Evolutionary conservation across 441 rosid genomes (phyloP), one percentile per base, ranked within the genome.

Genomic region (Gossypium aridum): DNA sequence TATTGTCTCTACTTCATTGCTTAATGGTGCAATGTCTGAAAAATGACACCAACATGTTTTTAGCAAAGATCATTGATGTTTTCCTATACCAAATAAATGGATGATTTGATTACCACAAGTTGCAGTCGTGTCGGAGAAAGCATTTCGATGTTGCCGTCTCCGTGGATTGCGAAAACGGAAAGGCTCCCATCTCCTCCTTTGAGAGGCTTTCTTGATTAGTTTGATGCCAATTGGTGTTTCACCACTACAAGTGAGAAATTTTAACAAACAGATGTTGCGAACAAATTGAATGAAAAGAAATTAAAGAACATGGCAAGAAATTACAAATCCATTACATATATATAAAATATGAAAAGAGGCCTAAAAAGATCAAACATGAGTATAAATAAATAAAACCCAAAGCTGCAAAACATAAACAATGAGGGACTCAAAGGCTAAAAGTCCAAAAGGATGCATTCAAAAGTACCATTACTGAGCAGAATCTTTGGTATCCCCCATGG

Each of bases 41-140:
- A 61, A 65, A 47, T 16, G 25, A 54, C 10, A 67, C n/a, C 8
- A 45, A 57, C 59, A 25, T 25, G 37, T 34, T 8, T 66, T 73
- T 12, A 75, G 25, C 22, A 63, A 13, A 57, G 59, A 26, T n/a
- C 16, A n/a, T 55, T 22, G 16, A 64, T 8, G 26, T 34, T 71
- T 16, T 45, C 31, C 3, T 26, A 25, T 1, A 55, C 7, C 2
- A 23, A 13, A 19, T 12, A 26, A 26, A 66, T 0, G 14, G 28
- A 34, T 43, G 47, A 22, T 59, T 22, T n/a, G 73, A 25, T 16
- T 84, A 92, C 98, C 94, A 47, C 78, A 76, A 64, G 85, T 68
- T 49, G 88, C 76, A 71, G 86, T 71, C n/a, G 86, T 76, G 65
- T 82, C 87, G 10, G 93, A 81, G 71, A 82, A 88, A 51, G 92